Evolutionary conservation across 768 basidiomycete genomes (phyloP), one percentile per base, ranked within the genome.

Genomic region (Kwoniella sp.): DNA sequence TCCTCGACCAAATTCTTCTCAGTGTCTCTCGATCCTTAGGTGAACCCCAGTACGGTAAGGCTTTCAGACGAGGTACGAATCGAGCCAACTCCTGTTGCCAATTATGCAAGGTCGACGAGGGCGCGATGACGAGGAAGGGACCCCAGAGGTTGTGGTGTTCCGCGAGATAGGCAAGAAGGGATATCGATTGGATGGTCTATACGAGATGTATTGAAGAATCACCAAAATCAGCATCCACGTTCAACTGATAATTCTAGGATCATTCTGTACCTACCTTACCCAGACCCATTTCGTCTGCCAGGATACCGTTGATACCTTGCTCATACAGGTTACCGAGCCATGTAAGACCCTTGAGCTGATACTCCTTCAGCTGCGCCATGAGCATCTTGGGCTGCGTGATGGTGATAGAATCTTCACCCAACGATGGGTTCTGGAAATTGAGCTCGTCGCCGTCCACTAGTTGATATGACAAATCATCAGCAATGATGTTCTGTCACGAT

Each of bases 131-230:
- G 23, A 99, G 85, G 85, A 99, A 99, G 13, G 96, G 96, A 0
- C 96, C 96, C 96, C 96, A 99, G 64, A 98, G 96, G 75, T 98
- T 91, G 77, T 98, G 96, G 0, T 88, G 88, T 82, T 99, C 96
- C 0, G 95, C 94, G 17, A 99, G 87, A 81, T 98, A 95, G 7
- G 94, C 91, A 52, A 99, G 85, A 5, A 99, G 82, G 15, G 96
- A 95, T 53, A 99, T 98, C 0, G 94, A 97, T 85, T 99, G 96
- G 2, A 99, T 92, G 20, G 96, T 98, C 78, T 82, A 58, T 23
- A 34, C 22, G 50, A 4, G 23, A 52, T 17, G n/a, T n/a, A n/a
- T n/a, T n/a, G 48, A n/a, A n/a, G n/a, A n/a, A n/a, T n/a, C n/a
- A n/a, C 22, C 11, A 2, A 4, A 13, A 37, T 30, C n/a, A 38